Base-by-base conservation (phyloP, 1,284 basidiomycete genomes). In the Peniophora sp. region DNA sequence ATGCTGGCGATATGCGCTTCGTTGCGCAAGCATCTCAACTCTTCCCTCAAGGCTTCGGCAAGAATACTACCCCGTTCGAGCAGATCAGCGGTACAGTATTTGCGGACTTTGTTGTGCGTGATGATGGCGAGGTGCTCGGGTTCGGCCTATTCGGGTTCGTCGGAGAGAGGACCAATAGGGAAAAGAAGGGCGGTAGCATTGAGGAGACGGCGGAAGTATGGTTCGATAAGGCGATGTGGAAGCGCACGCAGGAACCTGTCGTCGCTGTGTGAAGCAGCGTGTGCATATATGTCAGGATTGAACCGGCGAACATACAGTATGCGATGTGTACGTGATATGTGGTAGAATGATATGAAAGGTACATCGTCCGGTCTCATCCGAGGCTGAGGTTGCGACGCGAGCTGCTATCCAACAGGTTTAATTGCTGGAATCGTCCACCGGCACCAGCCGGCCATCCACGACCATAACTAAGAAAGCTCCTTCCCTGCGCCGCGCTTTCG, bases 31-130 rank as follows among this genome's bases (percentile, higher is more conserved):
- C 58, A 24, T 57, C 57, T 2, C 46, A 54, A 17, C 54, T 64
- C 3, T 64, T 64, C 50, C 59, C 60, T 12, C n/a, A 55, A 2
- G 63, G 63, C 2, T 64, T 60, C 41, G 62, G 62, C 5, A 35
- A 35, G 49, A 55, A 64, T 51, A 52, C 42, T 24, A 61, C 56
- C 15, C 56, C 62, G 23, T 64, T 62, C 46, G 60, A 61, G 50
- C 45, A 34, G 57, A 5, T 58, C 50, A 46, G 44, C 11, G 61
- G 52, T 11, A 35, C n/a, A 22, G 39, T 41, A 35, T 18, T 18
- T 46, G 23, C 54, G 58, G 18, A 57, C 56, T 1, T 47, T 62
- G 49, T 63, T 42, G 54, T 55, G n/a, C 48, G 61, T 1, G 50
- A 55, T 18, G 53, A 47, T 1, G 45, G 34, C 17, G 39, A 46